Conservation (phyloP, 331 rosid genomes). For the Rosa hybrid region DNA sequence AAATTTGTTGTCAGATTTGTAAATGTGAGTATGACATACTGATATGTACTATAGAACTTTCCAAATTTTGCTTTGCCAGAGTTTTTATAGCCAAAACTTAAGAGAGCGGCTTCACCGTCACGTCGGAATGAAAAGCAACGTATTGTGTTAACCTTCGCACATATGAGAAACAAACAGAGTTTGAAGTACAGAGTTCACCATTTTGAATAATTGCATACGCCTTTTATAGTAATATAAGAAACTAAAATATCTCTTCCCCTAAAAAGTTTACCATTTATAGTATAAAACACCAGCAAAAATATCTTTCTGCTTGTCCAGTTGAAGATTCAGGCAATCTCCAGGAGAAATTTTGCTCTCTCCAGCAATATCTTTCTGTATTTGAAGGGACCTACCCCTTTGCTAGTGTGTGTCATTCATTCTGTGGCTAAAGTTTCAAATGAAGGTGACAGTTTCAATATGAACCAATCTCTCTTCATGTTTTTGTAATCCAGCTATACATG, state of each 20-base stretch:
- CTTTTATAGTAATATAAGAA: neutral
- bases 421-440: neutral
- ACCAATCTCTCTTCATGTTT: neutral
- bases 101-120: neutral
- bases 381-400: constrained; percentile 13
- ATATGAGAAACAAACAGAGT: no score
- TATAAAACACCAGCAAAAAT: neutral
- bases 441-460: neutral
- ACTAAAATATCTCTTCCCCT: neutral
- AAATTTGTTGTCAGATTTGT: no score
- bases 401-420: neutral
- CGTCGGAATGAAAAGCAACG: no score
- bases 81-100: neutral
- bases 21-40: no score
- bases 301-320: neutral
- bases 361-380: neutral
- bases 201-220: neutral
- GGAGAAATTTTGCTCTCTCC: neutral
- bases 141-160: neutral
- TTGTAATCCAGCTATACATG: neutral
- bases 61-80: neutral
- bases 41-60: no score
- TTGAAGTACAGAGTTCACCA: no score
- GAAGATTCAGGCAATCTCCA: neutral
- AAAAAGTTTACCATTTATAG: neutral